phyloP scores from a whole-genome alignment of 495 filamentous ascomycete species.

The Thozetella sp. region DNA sequence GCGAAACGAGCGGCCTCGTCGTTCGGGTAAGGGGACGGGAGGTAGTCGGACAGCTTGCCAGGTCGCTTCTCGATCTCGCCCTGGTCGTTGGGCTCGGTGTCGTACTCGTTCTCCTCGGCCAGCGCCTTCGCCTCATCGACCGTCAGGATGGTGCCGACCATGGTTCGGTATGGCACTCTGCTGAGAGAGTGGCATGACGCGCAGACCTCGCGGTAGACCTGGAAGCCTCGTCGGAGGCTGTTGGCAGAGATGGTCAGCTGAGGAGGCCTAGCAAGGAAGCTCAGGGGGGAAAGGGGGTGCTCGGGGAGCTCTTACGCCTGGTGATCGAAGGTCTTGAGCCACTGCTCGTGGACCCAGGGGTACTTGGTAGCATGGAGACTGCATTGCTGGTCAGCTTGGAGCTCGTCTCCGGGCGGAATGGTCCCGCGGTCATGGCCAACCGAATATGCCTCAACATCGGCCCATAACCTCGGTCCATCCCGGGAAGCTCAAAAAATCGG shows the following conservation, averaged over 20 bases:
- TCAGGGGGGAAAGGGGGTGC: neutral
- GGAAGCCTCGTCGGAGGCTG: conserved; percentile 98
- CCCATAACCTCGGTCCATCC: conserved; percentile 17
- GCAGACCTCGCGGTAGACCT: conserved; percentile 99
- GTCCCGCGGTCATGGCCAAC: conserved; percentile 8
- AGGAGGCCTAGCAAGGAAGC: neutral
- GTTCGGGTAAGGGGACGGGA: conserved; percentile 94
- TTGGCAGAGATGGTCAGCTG: conserved; percentile 15
- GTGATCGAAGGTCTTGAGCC: conserved; percentile 95
- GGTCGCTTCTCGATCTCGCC: conserved; percentile 97
- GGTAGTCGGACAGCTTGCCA: conserved; percentile 97
- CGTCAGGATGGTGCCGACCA: conserved; percentile 91
- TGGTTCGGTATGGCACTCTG: conserved; percentile 88
- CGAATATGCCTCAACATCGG: conserved; percentile 33
- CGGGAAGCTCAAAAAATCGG: conserved; percentile 1
- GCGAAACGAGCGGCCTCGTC: conserved; percentile 97
- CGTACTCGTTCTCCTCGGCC: conserved; percentile 98
- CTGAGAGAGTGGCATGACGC: conserved; percentile 94
- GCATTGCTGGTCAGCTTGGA: conserved; percentile 27
- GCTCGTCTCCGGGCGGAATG: conserved; percentile 7
- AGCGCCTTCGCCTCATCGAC: conserved; percentile 96
- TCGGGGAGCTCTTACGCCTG: conserved; percentile 68
- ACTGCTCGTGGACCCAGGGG: conserved; percentile 93
- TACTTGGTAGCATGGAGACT: conserved; percentile 92
- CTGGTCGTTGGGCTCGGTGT: conserved; percentile 96